phyloP scores from a whole-genome alignment of 257 asterid species.

The Fraxinus quadrangulata region DNA sequence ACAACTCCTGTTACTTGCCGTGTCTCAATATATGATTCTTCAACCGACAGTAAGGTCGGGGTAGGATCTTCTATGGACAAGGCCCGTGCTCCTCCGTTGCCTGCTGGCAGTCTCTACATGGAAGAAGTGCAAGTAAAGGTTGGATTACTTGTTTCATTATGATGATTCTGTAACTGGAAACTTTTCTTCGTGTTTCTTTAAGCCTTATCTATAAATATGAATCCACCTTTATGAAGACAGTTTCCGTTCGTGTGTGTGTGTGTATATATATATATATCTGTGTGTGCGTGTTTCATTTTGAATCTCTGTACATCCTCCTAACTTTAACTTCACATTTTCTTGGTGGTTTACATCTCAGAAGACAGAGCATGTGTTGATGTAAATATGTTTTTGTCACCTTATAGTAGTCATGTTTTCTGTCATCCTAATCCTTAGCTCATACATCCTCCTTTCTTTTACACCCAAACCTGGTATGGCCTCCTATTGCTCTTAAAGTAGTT shows the following conservation, averaged over 20 bases:
- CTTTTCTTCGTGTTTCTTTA: neutral
- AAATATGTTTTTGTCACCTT: neutral
- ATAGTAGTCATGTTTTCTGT: neutral
- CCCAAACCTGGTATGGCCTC: neutral
- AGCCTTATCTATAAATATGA: neutral
- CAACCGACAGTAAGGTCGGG: conserved; percentile 69
- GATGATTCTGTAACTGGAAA: neutral
- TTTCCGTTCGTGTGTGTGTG: neutral
- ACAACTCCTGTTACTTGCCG: conserved; percentile 88
- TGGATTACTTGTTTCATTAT: conserved; percentile 13
- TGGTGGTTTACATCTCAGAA: neutral
- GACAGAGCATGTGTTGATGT: neutral
- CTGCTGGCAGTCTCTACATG: conserved; percentile 82
- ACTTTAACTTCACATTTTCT: neutral
- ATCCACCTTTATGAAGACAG: neutral
- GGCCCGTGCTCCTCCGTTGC: conserved; percentile 78
- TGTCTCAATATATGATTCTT: conserved; percentile 68
- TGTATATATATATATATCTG: neutral
- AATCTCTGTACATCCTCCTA: neutral
- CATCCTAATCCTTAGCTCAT: neutral
- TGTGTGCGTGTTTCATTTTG: neutral
- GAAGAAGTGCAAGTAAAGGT: conserved; percentile 88
- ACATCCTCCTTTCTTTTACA: neutral
- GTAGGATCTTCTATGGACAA: conserved; percentile 67
- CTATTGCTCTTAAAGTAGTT: neutral